These are phyloP conservation scores for Maudiozyma bulderi DNA, from an alignment of 805 yeast species.

Conservation along the genomic window DNA sequence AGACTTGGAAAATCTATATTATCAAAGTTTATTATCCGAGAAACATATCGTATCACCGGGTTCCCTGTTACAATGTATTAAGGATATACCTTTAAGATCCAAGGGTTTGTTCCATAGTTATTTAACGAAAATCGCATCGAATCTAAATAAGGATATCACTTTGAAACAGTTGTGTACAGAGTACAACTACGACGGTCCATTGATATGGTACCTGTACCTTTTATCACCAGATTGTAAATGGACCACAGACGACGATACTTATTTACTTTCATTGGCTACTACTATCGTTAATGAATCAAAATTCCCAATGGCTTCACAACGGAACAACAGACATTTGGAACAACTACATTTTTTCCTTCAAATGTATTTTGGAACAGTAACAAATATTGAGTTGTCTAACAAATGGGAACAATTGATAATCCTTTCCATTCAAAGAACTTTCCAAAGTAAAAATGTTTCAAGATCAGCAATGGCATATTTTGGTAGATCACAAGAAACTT, in stretches of 20 bases:
- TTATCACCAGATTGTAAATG: not conserved
- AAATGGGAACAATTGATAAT: constrained; percentile 22
- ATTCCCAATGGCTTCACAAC: constrained; percentile 39
- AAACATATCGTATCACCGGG: constrained; percentile 1
- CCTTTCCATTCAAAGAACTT: constrained; percentile 34
- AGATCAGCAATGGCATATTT: constrained; percentile 30
- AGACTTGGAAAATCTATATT: constrained; percentile 20
- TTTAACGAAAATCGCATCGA: constrained; percentile 14
- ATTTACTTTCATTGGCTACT: constrained; percentile 11
- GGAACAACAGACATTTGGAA: constrained; percentile 24
- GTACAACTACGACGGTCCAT: not conserved
- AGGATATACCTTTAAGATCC: constrained; percentile 16
- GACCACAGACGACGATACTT: constrained; percentile 7
- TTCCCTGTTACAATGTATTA: constrained; percentile 7
- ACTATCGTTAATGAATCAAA: constrained; percentile 17
- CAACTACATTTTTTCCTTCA: constrained; percentile 26
- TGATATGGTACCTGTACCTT: not conserved
- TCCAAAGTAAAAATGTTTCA: constrained; percentile 34
- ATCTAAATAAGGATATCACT: constrained; percentile 4
- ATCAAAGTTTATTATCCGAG: constrained; percentile 8
- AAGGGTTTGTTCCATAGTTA: constrained; percentile 20
- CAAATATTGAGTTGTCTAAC: constrained; percentile 3
- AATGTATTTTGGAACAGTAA: constrained; percentile 17
- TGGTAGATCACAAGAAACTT: constrained; percentile 7
- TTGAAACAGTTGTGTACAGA: not conserved